Evolutionary conservation across 495 filamentous ascomycete species (phyloP), one percentile per base, ranked within the genome.

Genomic region (Pseudomonodictys pantanalensis): DNA sequence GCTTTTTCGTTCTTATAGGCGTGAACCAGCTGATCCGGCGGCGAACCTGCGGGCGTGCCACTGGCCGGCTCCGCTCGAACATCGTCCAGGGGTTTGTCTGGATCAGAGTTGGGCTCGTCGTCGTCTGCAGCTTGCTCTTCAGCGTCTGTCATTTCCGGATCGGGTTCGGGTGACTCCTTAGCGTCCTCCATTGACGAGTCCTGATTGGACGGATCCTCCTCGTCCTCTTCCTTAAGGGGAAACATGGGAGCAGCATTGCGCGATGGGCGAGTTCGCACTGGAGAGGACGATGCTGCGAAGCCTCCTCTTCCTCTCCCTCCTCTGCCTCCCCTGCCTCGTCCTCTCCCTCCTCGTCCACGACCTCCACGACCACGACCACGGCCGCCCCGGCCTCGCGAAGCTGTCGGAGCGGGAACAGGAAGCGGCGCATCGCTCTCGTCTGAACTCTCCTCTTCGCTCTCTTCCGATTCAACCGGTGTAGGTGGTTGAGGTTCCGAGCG

Each of bases 151-250:
- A 44, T 41, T 20, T 67, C 55, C 29, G 52, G 49, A 29, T 59
- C 17, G 20, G 29, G 23, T 11, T 54, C 20, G 11, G 32, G 18
- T 25, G 50, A 55, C 15, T 55, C 44, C 59, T 63, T 67, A 54
- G 58, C 64, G 42, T 51, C 44, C 15, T 29, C 54, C n/a, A 28
- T 47, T 24, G 49, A 46, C 25, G 64, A 60, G 17, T 47, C 42
- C 25, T 62, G 42, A 63, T 62, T 59, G 48, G 59, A 50, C 33
- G 52, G 35, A 30, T 45, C 46, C 24, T 67, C 64, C 22, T 63
- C 64, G 24, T 62, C 59, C 20, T 52, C 59, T 43, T 67, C 64
- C 32, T 32, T 43, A 52, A 66, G 58, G 15, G 64, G 51, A 62
- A 59, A 67, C 26, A 47, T 44, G 17, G 62, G 62, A 26, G 56